Evolutionary conservation across 768 basidiomycete genomes (phyloP).

Genomic region (Boletus rubroflammeus): DNA sequence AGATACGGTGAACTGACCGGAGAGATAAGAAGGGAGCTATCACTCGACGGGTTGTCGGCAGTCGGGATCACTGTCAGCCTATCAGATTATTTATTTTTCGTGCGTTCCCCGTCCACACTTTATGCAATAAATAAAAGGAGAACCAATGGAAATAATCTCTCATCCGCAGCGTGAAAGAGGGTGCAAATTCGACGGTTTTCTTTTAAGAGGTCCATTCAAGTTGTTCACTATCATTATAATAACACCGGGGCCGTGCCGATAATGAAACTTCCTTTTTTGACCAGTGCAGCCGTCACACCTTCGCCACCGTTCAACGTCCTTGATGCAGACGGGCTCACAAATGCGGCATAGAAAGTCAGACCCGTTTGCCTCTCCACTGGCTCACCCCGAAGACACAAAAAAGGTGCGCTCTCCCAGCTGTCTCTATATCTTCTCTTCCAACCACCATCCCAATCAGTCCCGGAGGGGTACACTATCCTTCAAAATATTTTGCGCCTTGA

Average conservation of each 20-base stretch:
- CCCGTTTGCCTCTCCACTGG: not conserved
- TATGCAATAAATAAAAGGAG: too few relatives aligned
- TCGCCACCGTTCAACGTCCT: not conserved
- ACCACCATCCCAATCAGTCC: constrained; percentile 3
- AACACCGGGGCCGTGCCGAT: too few relatives aligned
- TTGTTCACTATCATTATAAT: too few relatives aligned
- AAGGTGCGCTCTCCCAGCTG: constrained; percentile 2
- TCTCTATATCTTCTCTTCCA: not conserved
- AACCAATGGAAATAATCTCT: constrained; percentile 8
- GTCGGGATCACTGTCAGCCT: not conserved
- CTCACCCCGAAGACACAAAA: not conserved
- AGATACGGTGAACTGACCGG: not conserved
- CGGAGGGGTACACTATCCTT: not conserved
- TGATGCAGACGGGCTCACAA: not conserved
- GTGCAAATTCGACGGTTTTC: not conserved
- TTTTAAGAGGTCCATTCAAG: too few relatives aligned
- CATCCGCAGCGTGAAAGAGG: constrained; percentile 10
- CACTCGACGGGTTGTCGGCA: too few relatives aligned
- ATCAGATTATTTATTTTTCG: not conserved
- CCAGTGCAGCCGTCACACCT: not conserved
- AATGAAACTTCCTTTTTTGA: constrained; percentile 13
- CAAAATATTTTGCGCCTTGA: constrained; percentile 10
- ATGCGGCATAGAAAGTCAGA: constrained; percentile 25
- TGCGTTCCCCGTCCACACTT: too few relatives aligned
- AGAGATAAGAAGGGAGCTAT: too few relatives aligned